phyloP scores from a whole-genome alignment of 2,329 filamentous ascomycete species.

The Ciborinia camelliae region DNA sequence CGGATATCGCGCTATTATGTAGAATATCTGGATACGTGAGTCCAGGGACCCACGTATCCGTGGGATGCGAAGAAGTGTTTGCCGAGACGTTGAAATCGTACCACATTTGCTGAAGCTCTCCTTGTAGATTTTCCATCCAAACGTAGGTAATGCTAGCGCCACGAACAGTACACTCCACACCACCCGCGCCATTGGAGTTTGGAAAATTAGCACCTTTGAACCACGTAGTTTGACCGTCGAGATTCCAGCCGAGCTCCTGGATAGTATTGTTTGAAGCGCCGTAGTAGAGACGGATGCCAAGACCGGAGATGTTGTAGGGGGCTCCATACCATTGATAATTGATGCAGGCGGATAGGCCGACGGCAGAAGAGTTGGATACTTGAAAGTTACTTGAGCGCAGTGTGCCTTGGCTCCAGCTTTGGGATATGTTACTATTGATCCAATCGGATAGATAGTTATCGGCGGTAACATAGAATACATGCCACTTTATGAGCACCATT shows the following conservation, averaged over 20 bases:
- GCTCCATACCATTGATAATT: background rate
- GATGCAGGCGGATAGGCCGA: background rate
- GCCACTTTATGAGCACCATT: background rate
- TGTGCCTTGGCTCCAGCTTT: conserved; percentile 8
- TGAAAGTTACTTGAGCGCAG: conserved; percentile 2
- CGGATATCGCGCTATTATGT: background rate
- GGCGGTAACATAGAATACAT: conserved; percentile 6
- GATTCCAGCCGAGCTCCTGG: conserved; percentile 9
- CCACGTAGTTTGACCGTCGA: conserved; percentile 10
- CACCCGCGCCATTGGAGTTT: conserved; percentile 1
- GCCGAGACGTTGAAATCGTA: conserved; percentile 5
- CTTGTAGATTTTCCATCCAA: conserved; percentile 9
- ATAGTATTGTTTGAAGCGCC: background rate
- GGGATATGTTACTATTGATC: conserved; percentile 6
- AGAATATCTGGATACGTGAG: background rate
- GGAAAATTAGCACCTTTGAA: background rate
- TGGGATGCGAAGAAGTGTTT: background rate
- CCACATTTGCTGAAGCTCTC: background rate
- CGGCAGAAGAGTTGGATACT: background rate
- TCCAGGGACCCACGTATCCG: background rate
- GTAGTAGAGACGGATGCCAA: conserved; percentile 2
- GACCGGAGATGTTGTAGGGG: background rate
- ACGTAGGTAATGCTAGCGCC: conserved; percentile 7
- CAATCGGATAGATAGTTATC: conserved; percentile 7
- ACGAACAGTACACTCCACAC: conserved; percentile 4